Evolutionary conservation across 768 basidiomycete species (phyloP).

Genomic region (Hericium erinaceus): DNA sequence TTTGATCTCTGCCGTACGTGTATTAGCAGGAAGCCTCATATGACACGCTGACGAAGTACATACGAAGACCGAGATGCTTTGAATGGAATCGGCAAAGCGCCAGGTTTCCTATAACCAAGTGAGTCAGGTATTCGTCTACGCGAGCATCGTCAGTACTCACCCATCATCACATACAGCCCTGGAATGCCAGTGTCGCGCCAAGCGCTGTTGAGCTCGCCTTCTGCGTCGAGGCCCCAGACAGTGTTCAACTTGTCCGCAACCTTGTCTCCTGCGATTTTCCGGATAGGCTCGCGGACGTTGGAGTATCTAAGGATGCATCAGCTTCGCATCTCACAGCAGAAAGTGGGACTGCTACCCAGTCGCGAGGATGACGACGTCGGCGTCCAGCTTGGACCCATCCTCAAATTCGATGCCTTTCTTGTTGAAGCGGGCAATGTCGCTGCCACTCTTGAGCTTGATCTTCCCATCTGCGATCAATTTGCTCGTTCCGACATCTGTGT

Average conservation of each 20-base stretch:
- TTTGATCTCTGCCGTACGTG: conserved; percentile 47
- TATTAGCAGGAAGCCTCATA: neutral
- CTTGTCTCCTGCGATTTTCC: conserved; percentile 36
- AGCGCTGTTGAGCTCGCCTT: conserved; percentile 49
- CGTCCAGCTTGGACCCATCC: conserved; percentile 32
- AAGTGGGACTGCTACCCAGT: conserved; percentile 28
- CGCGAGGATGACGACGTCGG: conserved; percentile 40
- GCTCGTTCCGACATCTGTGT: conserved; percentile 30
- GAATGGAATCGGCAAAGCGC: conserved; percentile 59
- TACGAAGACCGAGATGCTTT: conserved; percentile 56
- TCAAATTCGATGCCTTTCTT: conserved; percentile 30
- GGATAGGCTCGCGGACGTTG: conserved; percentile 30
- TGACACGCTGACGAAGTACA: conserved; percentile 19
- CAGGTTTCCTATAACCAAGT: conserved; percentile 35
- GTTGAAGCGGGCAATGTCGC: conserved; percentile 33
- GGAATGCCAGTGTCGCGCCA: conserved; percentile 44
- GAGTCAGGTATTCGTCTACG: neutral
- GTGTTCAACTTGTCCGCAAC: conserved; percentile 35
- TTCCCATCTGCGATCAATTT: conserved; percentile 34
- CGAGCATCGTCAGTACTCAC: conserved; percentile 20
- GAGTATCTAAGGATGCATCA: conserved; percentile 28
- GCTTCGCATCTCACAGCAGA: neutral
- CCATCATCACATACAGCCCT: conserved; percentile 52
- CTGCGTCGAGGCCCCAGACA: conserved; percentile 55
- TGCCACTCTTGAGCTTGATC: conserved; percentile 37